Evolutionary conservation across 768 basidiomycete genomes (phyloP).

Genomic region (Tylopilus balloui): DNA sequence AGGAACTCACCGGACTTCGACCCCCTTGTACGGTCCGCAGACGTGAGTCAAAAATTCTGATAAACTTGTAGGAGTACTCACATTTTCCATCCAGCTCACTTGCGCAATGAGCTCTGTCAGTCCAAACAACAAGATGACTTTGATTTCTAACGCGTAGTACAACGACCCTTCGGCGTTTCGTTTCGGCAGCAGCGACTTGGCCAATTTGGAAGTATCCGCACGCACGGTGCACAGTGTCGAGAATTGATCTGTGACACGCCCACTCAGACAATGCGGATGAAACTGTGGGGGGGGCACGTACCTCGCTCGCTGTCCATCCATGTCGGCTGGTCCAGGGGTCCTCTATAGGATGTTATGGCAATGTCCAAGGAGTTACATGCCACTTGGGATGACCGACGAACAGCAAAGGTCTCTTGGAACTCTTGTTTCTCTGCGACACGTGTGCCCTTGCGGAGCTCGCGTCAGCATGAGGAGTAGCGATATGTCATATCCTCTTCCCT

Average conservation of each 20-base stretch:
- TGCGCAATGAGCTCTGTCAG: constrained; percentile 51
- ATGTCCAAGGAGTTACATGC: constrained; percentile 20
- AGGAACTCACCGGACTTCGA: constrained; percentile 33
- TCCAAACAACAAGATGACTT: constrained; percentile 46
- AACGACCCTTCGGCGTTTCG: constrained; percentile 19
- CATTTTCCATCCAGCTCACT: constrained; percentile 48
- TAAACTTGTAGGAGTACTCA: constrained; percentile 23
- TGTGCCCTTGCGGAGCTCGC: constrained; percentile 33
- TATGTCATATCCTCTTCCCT: neutral
- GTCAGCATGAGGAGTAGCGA: neutral
- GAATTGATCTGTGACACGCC: constrained; percentile 26
- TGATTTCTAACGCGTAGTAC: constrained; percentile 29
- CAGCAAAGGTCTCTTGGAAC: constrained; percentile 37
- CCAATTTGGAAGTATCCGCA: constrained; percentile 32
- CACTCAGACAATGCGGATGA: neutral
- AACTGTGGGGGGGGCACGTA: neutral
- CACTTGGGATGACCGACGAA: constrained; percentile 24
- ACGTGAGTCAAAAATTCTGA: neutral
- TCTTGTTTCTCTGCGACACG: constrained; percentile 44
- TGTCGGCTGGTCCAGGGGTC: constrained; percentile 20
- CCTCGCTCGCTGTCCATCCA: constrained; percentile 36
- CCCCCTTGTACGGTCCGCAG: constrained; percentile 24
- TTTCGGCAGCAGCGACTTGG: constrained; percentile 20
- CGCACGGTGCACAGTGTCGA: constrained; percentile 33
- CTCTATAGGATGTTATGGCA: constrained; percentile 31